Base-by-base conservation (phyloP, 345 rosid species). In the Pugionium dolabratum region DNA sequence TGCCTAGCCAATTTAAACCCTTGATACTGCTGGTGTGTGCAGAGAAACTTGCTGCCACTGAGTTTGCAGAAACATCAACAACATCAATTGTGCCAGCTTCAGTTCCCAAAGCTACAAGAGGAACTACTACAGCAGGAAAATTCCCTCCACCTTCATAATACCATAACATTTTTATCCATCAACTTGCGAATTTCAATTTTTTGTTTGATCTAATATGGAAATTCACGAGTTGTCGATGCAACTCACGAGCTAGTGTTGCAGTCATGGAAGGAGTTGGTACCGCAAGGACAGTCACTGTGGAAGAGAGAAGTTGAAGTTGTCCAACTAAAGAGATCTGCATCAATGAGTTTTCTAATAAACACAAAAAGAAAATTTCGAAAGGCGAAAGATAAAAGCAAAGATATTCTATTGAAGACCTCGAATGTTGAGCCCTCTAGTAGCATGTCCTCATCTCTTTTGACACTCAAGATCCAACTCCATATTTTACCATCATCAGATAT, bases 1-100 rank as follows among this genome's bases (percentile, higher is more conserved):
- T 91, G 47, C 96, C 98, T 66, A 91, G 96, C 95, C 94, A 91
- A 29, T 92, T 77, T 69, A 91, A 75, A 62, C 98, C 98, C 73
- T 80, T 85, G 59, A 88, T 89, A 53, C 75, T 77, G 52, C 82
- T 72, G 56, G 57, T 80, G 72, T 88, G 98, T 67, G 79, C 90
- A 26, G 90, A 79, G 80, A 91, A 84, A 77, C 91, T 85, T 4
- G 82, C 78, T 0, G 96, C 78, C 47, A 91, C 87, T 36, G 95
- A 84, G 79, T 85, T 88, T 69, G 94, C 96, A 66, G 85, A 86
- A 68, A 91, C 94, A 80, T 91, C 96, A 52, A 91, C 77, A 55
- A 86, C 80, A 74, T 91, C 95, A 67, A 88, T 62, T 56, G 85
- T 82, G 59, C 96, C 95, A 64, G 76, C 81, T 74, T 85, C 88